These are phyloP conservation scores for Globisporangium irregulare DNA, from an alignment of 352 stramenopile species.

Conservation along the genomic window DNA sequence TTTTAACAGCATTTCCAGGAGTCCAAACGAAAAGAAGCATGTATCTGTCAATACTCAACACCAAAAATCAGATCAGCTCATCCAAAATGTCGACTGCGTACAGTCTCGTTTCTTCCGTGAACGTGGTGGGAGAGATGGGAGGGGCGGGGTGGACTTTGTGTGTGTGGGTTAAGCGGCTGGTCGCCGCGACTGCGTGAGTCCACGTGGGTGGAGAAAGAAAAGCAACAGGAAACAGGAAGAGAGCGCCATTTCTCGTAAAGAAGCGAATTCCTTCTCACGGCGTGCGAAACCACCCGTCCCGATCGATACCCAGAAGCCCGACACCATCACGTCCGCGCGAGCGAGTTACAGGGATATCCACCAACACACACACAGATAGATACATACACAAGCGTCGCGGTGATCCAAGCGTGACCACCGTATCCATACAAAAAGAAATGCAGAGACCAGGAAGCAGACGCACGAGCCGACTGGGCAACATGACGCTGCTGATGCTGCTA, in stretches of 20 bases:
- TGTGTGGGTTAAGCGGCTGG: background rate
- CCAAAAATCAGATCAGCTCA: background rate
- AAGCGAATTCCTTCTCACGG: background rate
- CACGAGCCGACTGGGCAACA: slow-evolving; percentile 3
- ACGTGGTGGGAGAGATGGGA: slow-evolving; percentile 3
- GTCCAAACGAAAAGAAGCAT: background rate
- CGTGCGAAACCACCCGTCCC: slow-evolving; percentile 7
- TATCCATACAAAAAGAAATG: slow-evolving; percentile 1
- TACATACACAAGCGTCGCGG: background rate
- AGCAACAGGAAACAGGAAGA: background rate
- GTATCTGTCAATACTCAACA: background rate
- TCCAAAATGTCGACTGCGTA: background rate
- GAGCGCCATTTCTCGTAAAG: background rate
- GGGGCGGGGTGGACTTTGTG: slow-evolving; percentile 4
- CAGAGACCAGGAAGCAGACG: background rate
- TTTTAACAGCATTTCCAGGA: too few relatives aligned
- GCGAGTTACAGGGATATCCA: slow-evolving; percentile 1
- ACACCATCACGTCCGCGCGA: background rate
- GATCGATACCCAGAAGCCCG: background rate
- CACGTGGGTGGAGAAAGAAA: background rate
- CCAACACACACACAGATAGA: background rate
- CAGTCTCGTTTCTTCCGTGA: background rate
- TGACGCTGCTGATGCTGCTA: slow-evolving; percentile 20
- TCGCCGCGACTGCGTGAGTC: background rate
- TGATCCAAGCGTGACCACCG: background rate